phyloP scores from a whole-genome alignment of 306 rosid genomes.

The Morella rubra region DNA sequence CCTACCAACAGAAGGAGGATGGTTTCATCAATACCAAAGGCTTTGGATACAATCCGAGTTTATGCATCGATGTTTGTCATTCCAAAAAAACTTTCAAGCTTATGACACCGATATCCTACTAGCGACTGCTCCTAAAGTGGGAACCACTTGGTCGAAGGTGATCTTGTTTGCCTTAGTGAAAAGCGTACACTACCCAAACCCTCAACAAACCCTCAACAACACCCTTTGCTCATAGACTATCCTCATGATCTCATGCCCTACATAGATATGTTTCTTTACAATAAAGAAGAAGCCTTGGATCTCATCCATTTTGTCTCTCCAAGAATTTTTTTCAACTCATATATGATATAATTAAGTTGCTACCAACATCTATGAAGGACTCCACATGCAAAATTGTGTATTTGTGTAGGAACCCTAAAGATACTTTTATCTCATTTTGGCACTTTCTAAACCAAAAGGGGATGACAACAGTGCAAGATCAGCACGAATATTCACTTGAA shows the following conservation, averaged over 20 bases:
- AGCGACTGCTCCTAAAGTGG: constrained; percentile 1
- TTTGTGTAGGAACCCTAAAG: background rate
- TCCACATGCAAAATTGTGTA: background rate
- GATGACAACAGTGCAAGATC: too few relatives aligned
- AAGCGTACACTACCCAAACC: background rate
- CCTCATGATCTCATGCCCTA: background rate
- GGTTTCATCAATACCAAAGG: constrained; percentile 44
- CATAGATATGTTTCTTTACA: background rate
- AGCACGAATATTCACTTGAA: background rate
- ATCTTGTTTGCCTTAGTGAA: background rate
- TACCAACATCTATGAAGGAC: background rate
- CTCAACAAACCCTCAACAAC: too few relatives aligned
- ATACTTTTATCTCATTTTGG: constrained; percentile 1
- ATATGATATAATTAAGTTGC: background rate
- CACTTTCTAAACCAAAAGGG: background rate
- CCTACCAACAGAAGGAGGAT: constrained; percentile 30
- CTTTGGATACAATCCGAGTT: constrained; percentile 19
- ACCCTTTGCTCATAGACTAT: background rate
- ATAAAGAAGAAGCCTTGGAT: background rate
- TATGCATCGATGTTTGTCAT: background rate
- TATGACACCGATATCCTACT: constrained; percentile 6
- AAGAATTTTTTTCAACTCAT: constrained; percentile 25
- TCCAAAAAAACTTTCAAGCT: constrained; percentile 8
- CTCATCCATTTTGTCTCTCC: background rate
- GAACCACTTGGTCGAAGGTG: constrained; percentile 16